These are phyloP conservation scores for Cryptosporidium meleagridis DNA, from an alignment of 169 alveolate species.

Conservation along the genomic window DNA sequence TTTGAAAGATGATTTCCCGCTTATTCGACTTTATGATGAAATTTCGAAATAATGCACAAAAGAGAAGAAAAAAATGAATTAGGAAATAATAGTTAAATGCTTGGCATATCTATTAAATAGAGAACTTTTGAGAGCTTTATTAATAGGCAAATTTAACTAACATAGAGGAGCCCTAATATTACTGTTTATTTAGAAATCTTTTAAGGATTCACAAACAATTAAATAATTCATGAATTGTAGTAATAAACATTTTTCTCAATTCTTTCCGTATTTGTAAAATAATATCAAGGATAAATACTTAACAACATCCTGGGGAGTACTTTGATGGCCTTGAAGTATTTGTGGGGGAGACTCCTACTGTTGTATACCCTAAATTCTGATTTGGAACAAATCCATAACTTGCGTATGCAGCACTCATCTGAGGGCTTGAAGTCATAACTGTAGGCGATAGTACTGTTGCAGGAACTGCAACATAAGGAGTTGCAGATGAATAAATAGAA, in stretches of 20 bases:
- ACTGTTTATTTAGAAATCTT: not conserved
- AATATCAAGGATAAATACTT: not conserved
- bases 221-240: not conserved
- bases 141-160: not conserved
- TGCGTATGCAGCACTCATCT: slow-evolving; percentile 33
- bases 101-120: too few species aligned
- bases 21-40: not conserved
- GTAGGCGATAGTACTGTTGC: slow-evolving; percentile 58
- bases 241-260: not conserved
- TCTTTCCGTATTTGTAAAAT: not conserved
- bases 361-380: not conserved
- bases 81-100: not conserved
- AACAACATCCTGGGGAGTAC: slow-evolving; percentile 65
- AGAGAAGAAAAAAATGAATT: not conserved
- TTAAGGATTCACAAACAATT: not conserved
- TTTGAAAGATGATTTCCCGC: not conserved
- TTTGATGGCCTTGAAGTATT: slow-evolving; percentile 51
- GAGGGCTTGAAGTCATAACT: slow-evolving; percentile 56
- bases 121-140: not conserved
- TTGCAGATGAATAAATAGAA: slow-evolving; percentile 1
- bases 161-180: not conserved
- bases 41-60: not conserved
- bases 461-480: slow-evolving; percentile 34
- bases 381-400: slow-evolving; percentile 59
- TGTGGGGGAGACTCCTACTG: slow-evolving; percentile 18